Evolutionary conservation across 305 asterid species (phyloP).

Genomic region (Rubia balearica): DNA sequence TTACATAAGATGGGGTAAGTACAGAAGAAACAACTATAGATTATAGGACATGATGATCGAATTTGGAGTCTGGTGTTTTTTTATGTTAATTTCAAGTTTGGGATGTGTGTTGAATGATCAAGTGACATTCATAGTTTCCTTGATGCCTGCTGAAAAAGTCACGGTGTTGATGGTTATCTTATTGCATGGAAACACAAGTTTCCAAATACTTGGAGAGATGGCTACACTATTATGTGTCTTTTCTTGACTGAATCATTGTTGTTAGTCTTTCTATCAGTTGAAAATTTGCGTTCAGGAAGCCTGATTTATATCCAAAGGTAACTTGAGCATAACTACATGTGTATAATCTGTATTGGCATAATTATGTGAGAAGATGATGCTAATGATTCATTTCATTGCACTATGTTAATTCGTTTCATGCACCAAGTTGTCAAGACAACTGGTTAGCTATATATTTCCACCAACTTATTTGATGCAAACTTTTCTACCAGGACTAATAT

Average conservation of each 20-base stretch:
- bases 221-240: too few species aligned
- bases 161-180: too few species aligned
- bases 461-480: too few species aligned
- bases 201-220: too few species aligned
- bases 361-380: neutral
- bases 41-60: neutral
- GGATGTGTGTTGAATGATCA: slow-evolving; percentile 74
- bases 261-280: neutral
- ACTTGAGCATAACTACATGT: neutral
- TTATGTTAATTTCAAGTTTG: slow-evolving; percentile 44
- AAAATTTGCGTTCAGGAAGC: neutral
- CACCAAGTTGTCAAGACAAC: too few species aligned
- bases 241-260: too few species aligned
- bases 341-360: neutral
- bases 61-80: neutral
- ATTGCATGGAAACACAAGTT: too few species aligned
- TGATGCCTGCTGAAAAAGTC: slow-evolving; percentile 34
- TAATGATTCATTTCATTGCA: neutral
- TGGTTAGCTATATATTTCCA: too few species aligned
- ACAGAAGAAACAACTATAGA: neutral
- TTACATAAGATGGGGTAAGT: slow-evolving; percentile 77
- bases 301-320: neutral
- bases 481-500: too few species aligned
- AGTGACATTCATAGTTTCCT: slow-evolving; percentile 44
- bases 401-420: neutral